Evolutionary conservation across 768 basidiomycete species (phyloP).

Genomic region (Rhodocollybia butyracea): DNA sequence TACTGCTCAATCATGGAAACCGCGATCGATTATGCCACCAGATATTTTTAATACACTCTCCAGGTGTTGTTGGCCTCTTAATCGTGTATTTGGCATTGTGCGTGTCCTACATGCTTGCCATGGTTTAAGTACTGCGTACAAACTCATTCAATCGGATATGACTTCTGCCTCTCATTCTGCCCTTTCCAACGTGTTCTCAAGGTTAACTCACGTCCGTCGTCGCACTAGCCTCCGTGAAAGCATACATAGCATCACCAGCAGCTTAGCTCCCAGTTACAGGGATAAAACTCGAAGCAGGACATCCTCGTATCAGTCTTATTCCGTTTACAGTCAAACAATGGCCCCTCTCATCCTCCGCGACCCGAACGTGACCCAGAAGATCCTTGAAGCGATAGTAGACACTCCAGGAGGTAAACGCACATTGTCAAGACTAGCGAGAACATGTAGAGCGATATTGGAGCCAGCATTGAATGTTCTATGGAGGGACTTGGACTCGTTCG

Average conservation of each 20-base stretch:
- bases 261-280: constrained; percentile 9
- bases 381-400: constrained; percentile 51
- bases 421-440: constrained; percentile 68
- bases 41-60: background rate
- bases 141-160: constrained; percentile 26
- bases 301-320: constrained; percentile 36
- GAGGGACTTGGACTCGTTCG: constrained; percentile 74
- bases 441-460: constrained; percentile 70
- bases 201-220: constrained; percentile 30
- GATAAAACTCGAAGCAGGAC: constrained; percentile 21
- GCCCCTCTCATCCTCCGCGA: constrained; percentile 58
- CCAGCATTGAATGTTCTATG: constrained; percentile 71
- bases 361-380: constrained; percentile 49
- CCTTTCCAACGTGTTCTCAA: constrained; percentile 31
- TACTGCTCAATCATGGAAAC: background rate
- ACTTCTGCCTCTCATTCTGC: constrained; percentile 30
- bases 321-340: constrained; percentile 48
- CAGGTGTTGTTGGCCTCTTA: constrained; percentile 16
- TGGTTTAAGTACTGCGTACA: constrained; percentile 32
- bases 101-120: constrained; percentile 41
- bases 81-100: constrained; percentile 27
- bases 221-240: constrained; percentile 29
- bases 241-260: constrained; percentile 24
- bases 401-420: constrained; percentile 64
- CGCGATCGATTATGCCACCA: background rate